Conservation (phyloP, 1,139 yeast species). For the Candida freyschussii region DNA sequence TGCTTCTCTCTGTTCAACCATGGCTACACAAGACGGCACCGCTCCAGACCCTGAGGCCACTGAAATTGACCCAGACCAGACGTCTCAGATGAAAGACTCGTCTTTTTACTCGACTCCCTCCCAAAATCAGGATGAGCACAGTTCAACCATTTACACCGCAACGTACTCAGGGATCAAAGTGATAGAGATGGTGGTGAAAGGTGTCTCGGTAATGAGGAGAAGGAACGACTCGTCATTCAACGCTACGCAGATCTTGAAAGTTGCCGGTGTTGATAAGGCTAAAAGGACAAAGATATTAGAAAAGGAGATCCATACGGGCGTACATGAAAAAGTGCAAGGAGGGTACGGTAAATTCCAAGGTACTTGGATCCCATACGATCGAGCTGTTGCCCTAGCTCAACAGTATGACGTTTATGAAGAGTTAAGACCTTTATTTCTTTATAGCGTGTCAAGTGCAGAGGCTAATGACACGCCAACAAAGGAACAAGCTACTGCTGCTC, state of each 20-base stretch:
- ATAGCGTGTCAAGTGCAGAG: slow-evolving; percentile 51
- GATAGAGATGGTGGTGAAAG: slow-evolving; percentile 62
- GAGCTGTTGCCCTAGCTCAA: slow-evolving; percentile 58
- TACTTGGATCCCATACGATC: slow-evolving; percentile 78
- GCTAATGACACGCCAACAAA: slow-evolving; percentile 58
- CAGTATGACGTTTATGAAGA: slow-evolving; percentile 61
- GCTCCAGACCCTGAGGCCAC: slow-evolving; percentile 16
- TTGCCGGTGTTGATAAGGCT: slow-evolving; percentile 84
- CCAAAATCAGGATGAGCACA: not conserved
- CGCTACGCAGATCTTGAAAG: slow-evolving; percentile 85
- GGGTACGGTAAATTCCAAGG: slow-evolving; percentile 96
- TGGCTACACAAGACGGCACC: slow-evolving; percentile 7
- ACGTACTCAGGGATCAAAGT: slow-evolving; percentile 65
- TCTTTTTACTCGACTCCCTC: slow-evolving; percentile 6
- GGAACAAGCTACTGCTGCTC: slow-evolving; percentile 34
- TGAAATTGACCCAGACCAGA: slow-evolving; percentile 9
- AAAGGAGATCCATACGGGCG: slow-evolving; percentile 79
- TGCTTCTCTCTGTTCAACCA: too few species aligned
- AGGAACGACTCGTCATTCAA: slow-evolving; percentile 77
- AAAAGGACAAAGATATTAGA: slow-evolving; percentile 81
- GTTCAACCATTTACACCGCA: slow-evolving; percentile 44
- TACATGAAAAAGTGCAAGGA: slow-evolving; percentile 90
- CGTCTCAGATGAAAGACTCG: slow-evolving; percentile 1
- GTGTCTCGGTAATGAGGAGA: slow-evolving; percentile 82
- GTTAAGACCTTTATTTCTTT: slow-evolving; percentile 56